phyloP scores from a whole-genome alignment of 768 basidiomycete species.

The Auriscalpium microsporum region DNA sequence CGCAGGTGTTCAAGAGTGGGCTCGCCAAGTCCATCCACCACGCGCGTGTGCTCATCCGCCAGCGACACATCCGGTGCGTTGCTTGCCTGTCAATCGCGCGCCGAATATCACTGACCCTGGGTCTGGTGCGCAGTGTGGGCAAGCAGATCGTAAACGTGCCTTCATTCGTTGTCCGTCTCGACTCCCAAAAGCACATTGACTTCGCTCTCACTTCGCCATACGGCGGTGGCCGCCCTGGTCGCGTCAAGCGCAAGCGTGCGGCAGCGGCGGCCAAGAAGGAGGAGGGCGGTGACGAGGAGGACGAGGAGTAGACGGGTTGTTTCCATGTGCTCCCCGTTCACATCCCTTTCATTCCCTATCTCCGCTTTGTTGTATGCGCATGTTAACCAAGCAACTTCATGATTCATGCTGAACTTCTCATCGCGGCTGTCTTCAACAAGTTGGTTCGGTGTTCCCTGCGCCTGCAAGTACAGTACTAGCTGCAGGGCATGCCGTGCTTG shows the following conservation, averaged over 20 bases:
- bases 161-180: conserved; percentile 97
- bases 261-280: conserved; percentile 88
- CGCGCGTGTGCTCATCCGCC: conserved; percentile 95
- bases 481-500: too few relatives aligned
- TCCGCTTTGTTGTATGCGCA: too few relatives aligned
- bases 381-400: too few relatives aligned
- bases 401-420: too few relatives aligned
- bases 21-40: conserved; percentile 98
- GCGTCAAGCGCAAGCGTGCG: conserved; percentile 98
- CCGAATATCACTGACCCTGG: neutral
- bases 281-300: conserved; percentile 83
- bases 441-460: too few relatives aligned
- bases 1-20: conserved; percentile 98
- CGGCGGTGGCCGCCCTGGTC: conserved; percentile 89
- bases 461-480: too few relatives aligned
- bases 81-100: neutral
- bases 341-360: too few relatives aligned
- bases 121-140: conserved; percentile 60
- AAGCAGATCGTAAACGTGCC: conserved; percentile 99
- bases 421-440: too few relatives aligned
- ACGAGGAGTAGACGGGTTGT: conserved; percentile 58
- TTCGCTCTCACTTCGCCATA: conserved; percentile 95
- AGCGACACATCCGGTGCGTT: conserved; percentile 92
- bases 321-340: neutral
- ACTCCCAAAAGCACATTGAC: conserved; percentile 99